phyloP scores from a whole-genome alignment of 768 basidiomycete species.

The Suillus plorans region DNA sequence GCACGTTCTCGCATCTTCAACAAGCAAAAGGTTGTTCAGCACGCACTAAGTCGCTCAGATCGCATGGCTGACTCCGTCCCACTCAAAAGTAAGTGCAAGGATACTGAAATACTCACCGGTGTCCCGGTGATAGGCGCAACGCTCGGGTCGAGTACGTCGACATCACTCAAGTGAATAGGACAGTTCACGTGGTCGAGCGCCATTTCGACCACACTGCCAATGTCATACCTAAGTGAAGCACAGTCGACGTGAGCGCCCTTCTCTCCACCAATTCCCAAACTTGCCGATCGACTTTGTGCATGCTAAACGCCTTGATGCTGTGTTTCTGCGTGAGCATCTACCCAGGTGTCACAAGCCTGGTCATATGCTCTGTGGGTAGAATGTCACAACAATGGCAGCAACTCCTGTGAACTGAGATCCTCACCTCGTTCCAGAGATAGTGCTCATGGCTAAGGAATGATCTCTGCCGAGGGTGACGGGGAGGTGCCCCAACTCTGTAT shows the following conservation, averaged over 20 bases:
- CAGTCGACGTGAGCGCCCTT: slow-evolving; percentile 43
- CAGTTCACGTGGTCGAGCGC: slow-evolving; percentile 92
- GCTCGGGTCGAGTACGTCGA: slow-evolving; percentile 89
- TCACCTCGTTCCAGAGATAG: slow-evolving; percentile 86
- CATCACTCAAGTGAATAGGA: slow-evolving; percentile 95
- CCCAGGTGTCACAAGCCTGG: slow-evolving; percentile 88
- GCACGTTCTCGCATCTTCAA: not conserved
- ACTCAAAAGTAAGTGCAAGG: not conserved
- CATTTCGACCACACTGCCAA: slow-evolving; percentile 94
- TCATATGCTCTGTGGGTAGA: slow-evolving; percentile 55
- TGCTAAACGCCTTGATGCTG: slow-evolving; percentile 83
- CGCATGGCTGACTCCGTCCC: not conserved
- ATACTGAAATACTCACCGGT: slow-evolving; percentile 51
- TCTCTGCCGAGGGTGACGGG: slow-evolving; percentile 95
- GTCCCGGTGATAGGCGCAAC: slow-evolving; percentile 69
- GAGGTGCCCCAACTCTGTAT: slow-evolving; percentile 75
- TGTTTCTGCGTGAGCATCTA: slow-evolving; percentile 92
- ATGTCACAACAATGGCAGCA: slow-evolving; percentile 6
- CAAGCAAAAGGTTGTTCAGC: too few species aligned
- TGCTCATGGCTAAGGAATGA: slow-evolving; percentile 93
- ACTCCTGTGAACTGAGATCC: slow-evolving; percentile 13
- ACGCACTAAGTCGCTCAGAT: too few species aligned
- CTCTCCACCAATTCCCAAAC: slow-evolving; percentile 51
- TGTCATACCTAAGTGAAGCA: slow-evolving; percentile 60
- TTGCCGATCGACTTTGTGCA: slow-evolving; percentile 83